Percentiles rank a stretch among this genome's conserved stretches.
Evolutionary conservation across 2,329 filamentous ascomycete species (phyloP).

Genomic region (Aspergillus sp.): DNA sequence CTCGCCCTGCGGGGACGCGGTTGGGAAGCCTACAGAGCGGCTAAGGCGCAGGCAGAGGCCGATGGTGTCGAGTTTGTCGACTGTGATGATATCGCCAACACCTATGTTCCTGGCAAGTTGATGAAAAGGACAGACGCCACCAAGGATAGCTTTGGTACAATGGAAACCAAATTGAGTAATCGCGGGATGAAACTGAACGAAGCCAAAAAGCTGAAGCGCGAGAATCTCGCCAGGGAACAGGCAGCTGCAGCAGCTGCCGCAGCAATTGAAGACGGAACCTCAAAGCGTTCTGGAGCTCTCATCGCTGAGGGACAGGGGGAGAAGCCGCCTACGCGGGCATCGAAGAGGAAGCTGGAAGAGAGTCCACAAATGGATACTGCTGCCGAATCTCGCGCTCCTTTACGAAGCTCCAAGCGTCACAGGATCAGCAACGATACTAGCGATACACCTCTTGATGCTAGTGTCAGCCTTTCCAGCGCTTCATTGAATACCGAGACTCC

Average conservation of each 20-base stretch:
- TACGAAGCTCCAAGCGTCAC: conserved; percentile 29
- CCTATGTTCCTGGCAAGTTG: conserved; percentile 29
- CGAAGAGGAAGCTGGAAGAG: conserved; percentile 46
- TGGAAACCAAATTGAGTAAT: conserved; percentile 48
- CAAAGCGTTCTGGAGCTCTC: conserved; percentile 1
- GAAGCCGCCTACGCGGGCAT: conserved; percentile 10
- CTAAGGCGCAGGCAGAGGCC: conserved; percentile 44
- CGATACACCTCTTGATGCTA: conserved; percentile 18
- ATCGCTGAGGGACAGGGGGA: conserved; percentile 3
- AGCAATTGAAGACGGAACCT: conserved; percentile 10
- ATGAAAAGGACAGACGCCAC: conserved; percentile 36
- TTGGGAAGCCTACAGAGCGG: conserved; percentile 42
- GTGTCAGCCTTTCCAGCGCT: conserved; percentile 23
- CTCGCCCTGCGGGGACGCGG: conserved; percentile 51
- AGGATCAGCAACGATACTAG: conserved; percentile 26
- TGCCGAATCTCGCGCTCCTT: conserved; percentile 16
- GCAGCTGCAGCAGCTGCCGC: conserved; percentile 28
- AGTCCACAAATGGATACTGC: conserved; percentile 25
- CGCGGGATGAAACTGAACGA: conserved; percentile 54
- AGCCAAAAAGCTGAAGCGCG: conserved; percentile 54
- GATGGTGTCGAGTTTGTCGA: conserved; percentile 51
- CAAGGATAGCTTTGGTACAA: conserved; percentile 29
- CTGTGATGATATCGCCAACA: conserved; percentile 41
- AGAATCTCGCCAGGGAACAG: conserved; percentile 42
- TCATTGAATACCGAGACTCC: conserved; percentile 34